Evolutionary conservation across 768 basidiomycete genomes (phyloP), one percentile per base, ranked within the genome.

Genomic region (Tephrocybe sp.): DNA sequence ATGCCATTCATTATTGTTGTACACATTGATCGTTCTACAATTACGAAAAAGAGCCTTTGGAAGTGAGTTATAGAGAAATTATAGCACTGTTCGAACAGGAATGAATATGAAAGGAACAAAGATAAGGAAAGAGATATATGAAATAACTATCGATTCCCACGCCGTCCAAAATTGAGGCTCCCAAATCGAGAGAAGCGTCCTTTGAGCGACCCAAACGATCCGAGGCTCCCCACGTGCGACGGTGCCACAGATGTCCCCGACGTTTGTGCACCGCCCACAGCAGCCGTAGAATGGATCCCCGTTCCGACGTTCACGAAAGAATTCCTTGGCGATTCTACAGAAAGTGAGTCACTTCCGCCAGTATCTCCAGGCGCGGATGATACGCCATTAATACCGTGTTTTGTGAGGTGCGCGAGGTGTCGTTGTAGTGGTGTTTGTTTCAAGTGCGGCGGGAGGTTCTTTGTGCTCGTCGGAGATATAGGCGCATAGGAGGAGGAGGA

Each of bases 321-420:
- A 57, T 85, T 82, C 38, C 81, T 86, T 22, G 82, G 85, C 1
- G 89, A 91, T 58, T 80, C 83, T 13, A 72, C 74, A 6, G 83
- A 85, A 17, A 84, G 65, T 2, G 80, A 78, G 62, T 85, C 85
- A 52, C 75, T 78, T 1, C 75, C 80, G 4, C 71, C 72, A 33
- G 68, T 69, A 39, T 89, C 89, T 3, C 81, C 82, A 33, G 87
- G 89, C 6, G 86, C 86, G 1, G 87, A 89, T 22, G 89, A 79
- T 5, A 93, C 84, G 1, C 86, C 89, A 39, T 83, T 85, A 66
- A 93, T 86, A 9, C 91, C 91, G 61, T 92, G 88, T 22, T 87
- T 78, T 14, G 90, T 82, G 5, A 93, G 75, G 56, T 92, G 85
- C 5, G 89, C 91, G 0, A 92, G 76, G 54, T 91, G 87, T 14